These are phyloP conservation scores for Trametes pubescens DNA, from an alignment of 1,284 basidiomycete genomes.

Conservation along the genomic window DNA sequence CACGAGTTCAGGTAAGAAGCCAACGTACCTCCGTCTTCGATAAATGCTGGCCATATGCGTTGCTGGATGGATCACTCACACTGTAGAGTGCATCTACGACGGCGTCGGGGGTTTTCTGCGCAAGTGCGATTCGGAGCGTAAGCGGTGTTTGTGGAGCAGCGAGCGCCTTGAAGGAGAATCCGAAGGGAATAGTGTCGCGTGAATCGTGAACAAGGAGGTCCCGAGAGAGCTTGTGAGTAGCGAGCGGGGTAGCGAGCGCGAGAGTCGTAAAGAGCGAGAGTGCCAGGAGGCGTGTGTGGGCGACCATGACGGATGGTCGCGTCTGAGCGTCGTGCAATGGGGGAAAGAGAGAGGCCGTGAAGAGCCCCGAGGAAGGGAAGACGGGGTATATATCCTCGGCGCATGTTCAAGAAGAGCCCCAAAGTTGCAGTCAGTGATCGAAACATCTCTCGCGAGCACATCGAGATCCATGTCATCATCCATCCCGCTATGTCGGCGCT, in stretches of 20 bases:
- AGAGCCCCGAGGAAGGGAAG: neutral
- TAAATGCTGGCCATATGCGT: conserved; percentile 43
- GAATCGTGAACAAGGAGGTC: conserved; percentile 42
- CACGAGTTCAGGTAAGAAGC: neutral
- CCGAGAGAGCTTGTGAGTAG: conserved; percentile 20
- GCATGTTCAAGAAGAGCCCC: neutral
- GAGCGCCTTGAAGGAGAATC: conserved; percentile 40
- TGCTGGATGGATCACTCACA: conserved; percentile 45
- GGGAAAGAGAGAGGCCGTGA: neutral
- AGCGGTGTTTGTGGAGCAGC: conserved; percentile 39
- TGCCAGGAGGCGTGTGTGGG: conserved; percentile 30
- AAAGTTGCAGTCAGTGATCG: neutral
- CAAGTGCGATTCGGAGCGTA: conserved; percentile 46
- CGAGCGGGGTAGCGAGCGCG: conserved; percentile 23
- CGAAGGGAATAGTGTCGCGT: conserved; percentile 36
- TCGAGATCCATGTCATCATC: neutral
- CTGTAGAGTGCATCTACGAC: conserved; percentile 46
- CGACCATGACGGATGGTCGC: conserved; percentile 18
- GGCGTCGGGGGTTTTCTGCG: conserved; percentile 43
- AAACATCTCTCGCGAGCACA: neutral
- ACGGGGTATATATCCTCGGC: neutral
- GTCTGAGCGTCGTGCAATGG: neutral
- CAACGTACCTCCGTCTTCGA: conserved; percentile 44
- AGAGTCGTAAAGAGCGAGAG: conserved; percentile 29
- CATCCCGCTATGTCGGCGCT: neutral